These are phyloP conservation scores for Blastomyces percursus DNA, from an alignment of 2,329 filamentous ascomycete species.

Conservation along the genomic window DNA sequence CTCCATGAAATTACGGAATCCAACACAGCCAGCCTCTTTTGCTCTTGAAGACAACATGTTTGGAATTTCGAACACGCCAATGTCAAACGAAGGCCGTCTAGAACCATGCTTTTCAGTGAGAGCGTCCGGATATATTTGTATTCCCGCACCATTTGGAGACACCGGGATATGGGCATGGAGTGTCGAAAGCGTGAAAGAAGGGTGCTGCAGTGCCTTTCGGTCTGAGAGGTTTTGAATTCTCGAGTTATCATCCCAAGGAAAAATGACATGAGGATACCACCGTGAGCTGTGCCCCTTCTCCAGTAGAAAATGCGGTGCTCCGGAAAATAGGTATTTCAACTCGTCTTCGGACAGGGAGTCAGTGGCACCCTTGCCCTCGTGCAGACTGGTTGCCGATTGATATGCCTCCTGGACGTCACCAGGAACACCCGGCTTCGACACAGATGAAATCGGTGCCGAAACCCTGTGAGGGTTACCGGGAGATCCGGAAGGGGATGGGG, in stretches of 20 bases:
- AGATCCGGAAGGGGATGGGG: background rate
- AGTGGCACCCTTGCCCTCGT: background rate
- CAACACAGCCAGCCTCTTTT: constrained; percentile 37
- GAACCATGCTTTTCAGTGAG: constrained; percentile 13
- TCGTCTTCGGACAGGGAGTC: constrained; percentile 21
- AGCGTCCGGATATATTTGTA: constrained; percentile 9
- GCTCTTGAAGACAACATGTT: constrained; percentile 40
- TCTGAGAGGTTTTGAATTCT: constrained; percentile 33
- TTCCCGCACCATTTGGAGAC: constrained; percentile 26
- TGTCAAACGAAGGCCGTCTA: constrained; percentile 33
- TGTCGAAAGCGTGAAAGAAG: constrained; percentile 33
- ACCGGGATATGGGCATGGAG: constrained; percentile 37
- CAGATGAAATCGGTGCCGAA: background rate
- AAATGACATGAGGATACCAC: constrained; percentile 36
- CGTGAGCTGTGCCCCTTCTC: constrained; percentile 31
- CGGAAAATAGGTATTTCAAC: constrained; percentile 33
- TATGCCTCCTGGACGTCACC: constrained; percentile 12
- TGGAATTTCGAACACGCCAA: constrained; percentile 38
- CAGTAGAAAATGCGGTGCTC: constrained; percentile 36
- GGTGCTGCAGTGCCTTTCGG: constrained; percentile 29
- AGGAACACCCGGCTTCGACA: background rate
- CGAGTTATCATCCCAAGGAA: constrained; percentile 34
- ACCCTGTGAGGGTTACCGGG: background rate
- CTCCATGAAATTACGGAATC: constrained; percentile 39
- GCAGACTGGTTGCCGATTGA: constrained; percentile 6